These are phyloP conservation scores for Fusarium udum DNA, from an alignment of 2,329 filamentous ascomycete genomes.

Conservation along the genomic window DNA sequence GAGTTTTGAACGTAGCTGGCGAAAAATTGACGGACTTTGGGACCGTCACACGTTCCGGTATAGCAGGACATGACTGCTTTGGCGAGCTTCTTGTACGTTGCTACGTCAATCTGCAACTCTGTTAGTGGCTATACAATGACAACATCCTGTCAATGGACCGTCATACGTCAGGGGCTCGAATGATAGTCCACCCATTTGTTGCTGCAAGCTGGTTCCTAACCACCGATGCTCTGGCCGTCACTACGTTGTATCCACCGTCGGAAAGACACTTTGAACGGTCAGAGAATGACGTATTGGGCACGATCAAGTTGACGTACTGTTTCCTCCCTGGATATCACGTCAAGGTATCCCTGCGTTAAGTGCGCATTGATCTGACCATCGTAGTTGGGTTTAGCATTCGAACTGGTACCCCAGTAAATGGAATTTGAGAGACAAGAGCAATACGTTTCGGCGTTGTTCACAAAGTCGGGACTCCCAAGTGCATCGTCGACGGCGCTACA, in stretches of 20 bases:
- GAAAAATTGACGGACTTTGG: conserved; percentile 5
- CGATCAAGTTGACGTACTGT: not conserved
- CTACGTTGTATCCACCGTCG: not conserved
- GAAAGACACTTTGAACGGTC: not conserved
- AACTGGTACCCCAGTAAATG: not conserved
- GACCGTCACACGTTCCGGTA: not conserved
- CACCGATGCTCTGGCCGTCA: not conserved
- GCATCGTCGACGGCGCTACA: not conserved
- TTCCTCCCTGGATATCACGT: not conserved
- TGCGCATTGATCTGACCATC: not conserved
- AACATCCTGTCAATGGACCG: too few relatives aligned
- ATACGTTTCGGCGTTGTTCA: not conserved
- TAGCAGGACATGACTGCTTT: not conserved
- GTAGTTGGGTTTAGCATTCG: not conserved
- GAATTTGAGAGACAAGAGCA: conserved; percentile 1
- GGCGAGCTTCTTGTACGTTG: not conserved
- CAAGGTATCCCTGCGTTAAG: not conserved
- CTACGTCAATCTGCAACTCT: not conserved
- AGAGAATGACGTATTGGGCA: not conserved
- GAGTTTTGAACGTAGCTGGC: conserved; percentile 1
- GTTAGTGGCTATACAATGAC: not conserved
- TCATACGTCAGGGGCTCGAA: conserved; percentile 1
- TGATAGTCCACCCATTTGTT: not conserved
- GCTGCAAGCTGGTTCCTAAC: not conserved
- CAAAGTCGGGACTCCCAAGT: not conserved